Evolutionary conservation across 305 asterid species (phyloP).

Genomic region (Rubia occidens): DNA sequence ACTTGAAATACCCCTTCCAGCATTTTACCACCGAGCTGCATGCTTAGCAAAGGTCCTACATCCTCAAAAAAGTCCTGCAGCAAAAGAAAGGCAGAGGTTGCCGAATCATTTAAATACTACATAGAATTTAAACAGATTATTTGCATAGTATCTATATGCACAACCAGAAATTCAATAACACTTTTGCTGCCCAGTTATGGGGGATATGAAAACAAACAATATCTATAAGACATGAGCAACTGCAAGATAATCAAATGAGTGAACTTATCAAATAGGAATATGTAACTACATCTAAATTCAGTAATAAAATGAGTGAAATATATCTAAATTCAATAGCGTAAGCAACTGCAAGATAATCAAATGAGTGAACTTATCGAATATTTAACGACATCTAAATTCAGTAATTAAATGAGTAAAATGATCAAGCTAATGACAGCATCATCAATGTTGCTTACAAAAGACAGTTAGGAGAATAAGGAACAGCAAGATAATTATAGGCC

Average conservation of each 20-base stretch:
- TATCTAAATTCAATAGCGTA: background rate
- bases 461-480: background rate
- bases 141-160: background rate
- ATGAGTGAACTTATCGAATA: no score
- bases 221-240: background rate
- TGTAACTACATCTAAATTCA: no score
- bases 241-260: no score
- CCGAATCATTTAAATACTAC: background rate
- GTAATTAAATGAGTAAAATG: background rate
- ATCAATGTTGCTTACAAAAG: background rate
- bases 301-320: background rate
- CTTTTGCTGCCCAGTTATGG: background rate
- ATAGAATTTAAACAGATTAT: background rate
- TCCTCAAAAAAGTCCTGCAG: slow-evolving; percentile 93
- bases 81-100: slow-evolving; percentile 8
- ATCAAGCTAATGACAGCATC: background rate
- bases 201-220: background rate
- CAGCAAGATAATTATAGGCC: background rate
- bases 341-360: background rate
- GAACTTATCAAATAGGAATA: no score
- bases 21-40: slow-evolving; percentile 87
- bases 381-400: no score
- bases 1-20: slow-evolving; percentile 92
- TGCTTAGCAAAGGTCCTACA: slow-evolving; percentile 83
- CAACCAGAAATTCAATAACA: background rate